Conservation (phyloP, 2,329 filamentous ascomycete species). For the Pseudohalonectria lignicola region DNA sequence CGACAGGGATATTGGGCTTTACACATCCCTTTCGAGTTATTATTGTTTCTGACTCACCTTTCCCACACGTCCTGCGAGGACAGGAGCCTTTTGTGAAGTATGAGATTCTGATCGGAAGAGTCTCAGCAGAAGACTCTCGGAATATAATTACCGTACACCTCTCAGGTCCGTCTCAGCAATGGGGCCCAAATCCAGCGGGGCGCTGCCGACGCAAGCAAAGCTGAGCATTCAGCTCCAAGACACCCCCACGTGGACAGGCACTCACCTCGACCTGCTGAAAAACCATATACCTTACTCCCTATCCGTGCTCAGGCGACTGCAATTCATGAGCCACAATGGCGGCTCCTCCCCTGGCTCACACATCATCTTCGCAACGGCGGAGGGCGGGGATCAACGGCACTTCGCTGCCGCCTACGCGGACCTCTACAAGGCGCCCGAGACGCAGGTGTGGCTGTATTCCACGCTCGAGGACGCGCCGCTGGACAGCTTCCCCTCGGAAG, state of each 20-base stretch:
- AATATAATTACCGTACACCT: no score
- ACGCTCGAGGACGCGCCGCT: constrained; percentile 28
- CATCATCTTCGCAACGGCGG: constrained; percentile 24
- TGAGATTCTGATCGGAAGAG: no score
- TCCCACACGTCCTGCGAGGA: no score
- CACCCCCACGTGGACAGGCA: constrained; percentile 2
- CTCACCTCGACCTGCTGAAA: constrained; percentile 34
- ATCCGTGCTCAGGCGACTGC: constrained; percentile 50
- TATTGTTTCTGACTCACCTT: no score
- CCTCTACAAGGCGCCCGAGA: constrained; percentile 47
- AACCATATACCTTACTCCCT: constrained; percentile 46
- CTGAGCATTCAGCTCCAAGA: not conserved
- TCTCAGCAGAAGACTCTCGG: no score
- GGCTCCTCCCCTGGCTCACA: constrained; percentile 30
- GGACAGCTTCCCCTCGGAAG: not conserved
- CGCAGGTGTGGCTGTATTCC: constrained; percentile 53
- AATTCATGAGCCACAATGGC: constrained; percentile 35
- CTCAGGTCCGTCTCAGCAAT: no score
- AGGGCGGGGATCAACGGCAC: constrained; percentile 3
- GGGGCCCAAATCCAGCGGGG: no score
- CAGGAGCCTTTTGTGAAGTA: no score
- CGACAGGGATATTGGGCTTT: no score
- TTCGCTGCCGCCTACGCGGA: constrained; percentile 54
- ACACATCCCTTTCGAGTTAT: no score
- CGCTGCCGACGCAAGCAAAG: no score